Base-by-base conservation (phyloP, 805 yeast species). In the Yarrowia sp. region DNA sequence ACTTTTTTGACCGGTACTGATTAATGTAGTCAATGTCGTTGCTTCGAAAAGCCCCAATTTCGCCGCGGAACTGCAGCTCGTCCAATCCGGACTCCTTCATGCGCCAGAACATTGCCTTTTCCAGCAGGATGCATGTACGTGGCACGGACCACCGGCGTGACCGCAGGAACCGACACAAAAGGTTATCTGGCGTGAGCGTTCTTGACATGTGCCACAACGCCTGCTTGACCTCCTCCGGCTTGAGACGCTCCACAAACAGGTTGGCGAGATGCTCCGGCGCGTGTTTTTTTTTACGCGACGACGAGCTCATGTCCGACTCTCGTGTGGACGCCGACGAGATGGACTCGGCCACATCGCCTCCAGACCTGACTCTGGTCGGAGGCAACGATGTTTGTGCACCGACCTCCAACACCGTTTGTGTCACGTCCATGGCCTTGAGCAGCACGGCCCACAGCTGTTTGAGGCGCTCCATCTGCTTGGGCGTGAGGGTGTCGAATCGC, bases 121-220 rank as follows among this genome's bases (percentile, higher is more conserved):
- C 84, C 74, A 82, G 92, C 98, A 95, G 95, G 67, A 81, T 84
- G 72, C 83, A 82, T 28, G 98, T 89, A 71, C 86, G 84, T 66
- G 79, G 83, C 33, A 92, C 80, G 71, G 92, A 97, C 74, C 95
- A 95, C 81, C 92, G 92, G 78, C 99, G 86, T 8, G 99, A 98
- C 73, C 98, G 85, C 68, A 95, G 80, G 77, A 95, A 95, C 71
- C 99, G 86, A 67, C 86, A 76, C 72, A 80, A 78, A 3, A 93
- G 83, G n/a, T 97, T 90, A 72, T 90, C 97, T 75, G 67, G 79
- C 77, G 7, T 72, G 74, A 67, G 82, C 81, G 4, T 83, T 70
- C 8, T 76, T 78, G 17, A 77, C 77, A 0, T 86, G 81, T 38
- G 60, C 58, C 58, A 47, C 9, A 32, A 31, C 33, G 43, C 35